Evolutionary conservation across 1,139 yeast genomes (phyloP), one percentile per base, ranked within the genome.

Genomic region (Trichomonascaceae sp.): DNA sequence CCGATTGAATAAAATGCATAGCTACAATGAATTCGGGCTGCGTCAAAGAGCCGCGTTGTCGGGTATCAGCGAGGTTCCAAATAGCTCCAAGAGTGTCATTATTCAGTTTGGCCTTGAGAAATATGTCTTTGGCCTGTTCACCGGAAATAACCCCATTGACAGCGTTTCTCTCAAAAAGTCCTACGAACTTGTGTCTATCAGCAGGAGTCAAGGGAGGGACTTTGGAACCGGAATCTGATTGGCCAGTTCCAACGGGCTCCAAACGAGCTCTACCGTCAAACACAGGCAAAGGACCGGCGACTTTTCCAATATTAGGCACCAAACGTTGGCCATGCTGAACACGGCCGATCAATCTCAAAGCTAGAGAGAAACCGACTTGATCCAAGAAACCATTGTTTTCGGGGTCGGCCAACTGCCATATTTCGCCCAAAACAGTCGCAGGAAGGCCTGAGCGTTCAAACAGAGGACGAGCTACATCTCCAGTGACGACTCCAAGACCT

Each of bases 351-450:
- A 89, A 75, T 68, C 99, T 80, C 82, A 93, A 79, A 30, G 97
- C 96, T 55, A 83, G 78, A 59, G 88, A 81, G 71, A 95, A 95
- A 24, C 93, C 93, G 59, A 80, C 77, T 66, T 85, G 90, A 61
- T 87, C 85, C 61, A 95, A 76, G 67, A 85, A 87, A 0, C 99
- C 99, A 61, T 84, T 78, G 71, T 89, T 90, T 58, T 83, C 84
- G 18, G 81, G 79, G 71, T 93, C 99, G 15, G 96, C 91, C 49
- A 87, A 69, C 68, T 88, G 95, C 99, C 99, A 95, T 57, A 95
- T 85, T 69, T 90, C 95, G 3, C 97, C 96, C 52, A 93, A 75
- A 43, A 81, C 74, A 18, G 83, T 77, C 2, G 95, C 85, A 7
- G 95, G 84, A 53, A 93, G 77, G 0, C 96, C 95, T 1, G 96